Percentiles rank a stretch among this genome's conserved stretches.
Conservation (phyloP, 805 yeast species). For the Nakazawaea sp. region DNA sequence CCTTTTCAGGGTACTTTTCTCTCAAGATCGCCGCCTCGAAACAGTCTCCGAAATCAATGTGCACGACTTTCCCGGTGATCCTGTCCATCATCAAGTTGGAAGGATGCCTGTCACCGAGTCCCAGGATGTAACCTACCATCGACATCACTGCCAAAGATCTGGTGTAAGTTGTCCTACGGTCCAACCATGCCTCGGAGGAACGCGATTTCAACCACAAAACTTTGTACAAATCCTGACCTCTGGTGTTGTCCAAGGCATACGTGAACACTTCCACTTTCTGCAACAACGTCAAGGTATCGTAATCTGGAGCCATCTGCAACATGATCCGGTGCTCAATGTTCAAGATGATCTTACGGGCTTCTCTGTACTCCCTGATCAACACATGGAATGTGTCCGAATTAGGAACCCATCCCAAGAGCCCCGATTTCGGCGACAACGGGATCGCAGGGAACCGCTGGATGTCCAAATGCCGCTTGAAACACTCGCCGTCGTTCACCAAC, state of each 20-base stretch:
- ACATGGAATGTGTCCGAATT: constrained; percentile 96
- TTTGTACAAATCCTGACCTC: constrained; percentile 93
- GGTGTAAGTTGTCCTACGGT: constrained; percentile 92
- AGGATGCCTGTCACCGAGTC: constrained; percentile 97
- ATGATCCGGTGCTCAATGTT: constrained; percentile 93
- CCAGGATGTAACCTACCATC: constrained; percentile 95
- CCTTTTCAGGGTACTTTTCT: constrained; percentile 97
- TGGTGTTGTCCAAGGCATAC: constrained; percentile 88
- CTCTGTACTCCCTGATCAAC: constrained; percentile 86
- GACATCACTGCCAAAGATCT: constrained; percentile 97
- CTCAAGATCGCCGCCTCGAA: constrained; percentile 96
- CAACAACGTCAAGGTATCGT: constrained; percentile 78
- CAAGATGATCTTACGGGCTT: constrained; percentile 77
- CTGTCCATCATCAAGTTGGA: constrained; percentile 94
- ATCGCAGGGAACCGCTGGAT: constrained; percentile 90
- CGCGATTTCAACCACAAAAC: constrained; percentile 95
- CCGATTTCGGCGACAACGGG: constrained; percentile 96
- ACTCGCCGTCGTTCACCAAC: constrained; percentile 84
- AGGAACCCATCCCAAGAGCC: constrained; percentile 94
- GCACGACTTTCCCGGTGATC: constrained; percentile 91
- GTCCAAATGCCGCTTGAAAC: constrained; percentile 91
- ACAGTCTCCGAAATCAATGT: constrained; percentile 98
- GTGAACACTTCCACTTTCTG: constrained; percentile 97
- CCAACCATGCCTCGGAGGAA: constrained; percentile 96
- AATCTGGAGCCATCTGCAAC: constrained; percentile 97